phyloP scores from a whole-genome alignment of 2,329 filamentous ascomycete species.

The Scytalidium lignicola region DNA sequence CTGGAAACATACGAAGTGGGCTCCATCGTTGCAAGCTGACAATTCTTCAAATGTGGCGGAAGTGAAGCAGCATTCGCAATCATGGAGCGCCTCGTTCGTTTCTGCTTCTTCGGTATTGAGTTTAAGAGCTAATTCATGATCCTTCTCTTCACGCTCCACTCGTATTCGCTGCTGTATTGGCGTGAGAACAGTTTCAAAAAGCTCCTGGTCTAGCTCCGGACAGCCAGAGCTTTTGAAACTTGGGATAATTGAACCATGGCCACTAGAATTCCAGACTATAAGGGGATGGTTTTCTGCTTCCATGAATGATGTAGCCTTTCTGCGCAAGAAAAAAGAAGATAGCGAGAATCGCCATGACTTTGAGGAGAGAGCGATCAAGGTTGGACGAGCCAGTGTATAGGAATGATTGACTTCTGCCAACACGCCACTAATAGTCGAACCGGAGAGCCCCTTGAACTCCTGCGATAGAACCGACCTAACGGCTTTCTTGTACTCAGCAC shows the following conservation, averaged over 20 bases:
- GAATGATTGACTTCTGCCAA: slow-evolving; percentile 77
- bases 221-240: slow-evolving; percentile 62
- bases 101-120: slow-evolving; percentile 58
- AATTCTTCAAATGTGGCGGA: slow-evolving; percentile 69
- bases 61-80: slow-evolving; percentile 76
- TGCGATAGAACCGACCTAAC: slow-evolving; percentile 63
- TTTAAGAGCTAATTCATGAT: slow-evolving; percentile 46
- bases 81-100: slow-evolving; percentile 49
- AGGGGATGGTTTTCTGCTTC: slow-evolving; percentile 57
- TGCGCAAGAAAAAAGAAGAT: slow-evolving; percentile 63
- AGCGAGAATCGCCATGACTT: slow-evolving; percentile 76
- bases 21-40: slow-evolving; percentile 61
- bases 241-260: slow-evolving; percentile 52
- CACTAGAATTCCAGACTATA: slow-evolving; percentile 54
- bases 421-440: slow-evolving; percentile 71
- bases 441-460: slow-evolving; percentile 71
- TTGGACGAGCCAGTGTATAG: slow-evolving; percentile 66
- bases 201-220: slow-evolving; percentile 56
- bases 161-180: slow-evolving; percentile 45
- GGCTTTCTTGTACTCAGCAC: slow-evolving; percentile 60
- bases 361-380: slow-evolving; percentile 61
- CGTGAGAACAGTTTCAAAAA: slow-evolving; percentile 51
- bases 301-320: slow-evolving; percentile 49
- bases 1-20: slow-evolving; percentile 72
- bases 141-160: slow-evolving; percentile 42